phyloP scores from a whole-genome alignment of 495 filamentous ascomycete species.

The Trichocladium antarcticum region DNA sequence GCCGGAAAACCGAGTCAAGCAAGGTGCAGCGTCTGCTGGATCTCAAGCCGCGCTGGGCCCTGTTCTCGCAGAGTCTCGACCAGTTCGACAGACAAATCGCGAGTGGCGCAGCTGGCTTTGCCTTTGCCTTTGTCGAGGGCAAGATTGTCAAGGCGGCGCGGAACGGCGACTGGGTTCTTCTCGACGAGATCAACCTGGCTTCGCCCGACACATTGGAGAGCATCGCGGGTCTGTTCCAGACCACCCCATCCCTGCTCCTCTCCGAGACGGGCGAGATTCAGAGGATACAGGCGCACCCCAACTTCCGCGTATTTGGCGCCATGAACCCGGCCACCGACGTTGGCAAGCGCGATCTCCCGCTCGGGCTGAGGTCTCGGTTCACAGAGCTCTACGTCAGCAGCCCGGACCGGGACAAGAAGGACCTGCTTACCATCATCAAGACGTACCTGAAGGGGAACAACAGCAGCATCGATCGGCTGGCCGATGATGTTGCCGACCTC shows the following conservation, averaged over 20 bases:
- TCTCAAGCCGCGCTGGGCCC: slow-evolving; percentile 65
- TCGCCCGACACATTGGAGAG: slow-evolving; percentile 90
- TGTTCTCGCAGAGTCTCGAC: slow-evolving; percentile 62
- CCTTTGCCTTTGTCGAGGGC: slow-evolving; percentile 91
- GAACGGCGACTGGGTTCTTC: slow-evolving; percentile 91
- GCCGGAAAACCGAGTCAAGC: slow-evolving; percentile 61
- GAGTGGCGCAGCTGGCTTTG: slow-evolving; percentile 68
- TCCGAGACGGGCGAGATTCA: slow-evolving; percentile 88
- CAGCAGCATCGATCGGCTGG: slow-evolving; percentile 51
- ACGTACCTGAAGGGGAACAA: slow-evolving; percentile 67
- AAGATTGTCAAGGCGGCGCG: slow-evolving; percentile 84
- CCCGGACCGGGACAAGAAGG: slow-evolving; percentile 73
- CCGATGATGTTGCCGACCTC: slow-evolving; percentile 66
- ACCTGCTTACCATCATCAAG: slow-evolving; percentile 71
- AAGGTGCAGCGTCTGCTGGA: slow-evolving; percentile 46
- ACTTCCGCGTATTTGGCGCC: slow-evolving; percentile 93
- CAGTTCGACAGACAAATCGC: slow-evolving; percentile 74
- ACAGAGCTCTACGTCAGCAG: slow-evolving; percentile 88
- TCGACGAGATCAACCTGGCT: slow-evolving; percentile 92
- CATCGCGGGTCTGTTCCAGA: slow-evolving; percentile 72
- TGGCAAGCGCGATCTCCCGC: slow-evolving; percentile 85
- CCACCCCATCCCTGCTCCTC: slow-evolving; percentile 70
- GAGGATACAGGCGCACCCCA: slow-evolving; percentile 73
- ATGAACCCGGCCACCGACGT: slow-evolving; percentile 99
- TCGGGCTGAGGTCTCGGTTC: slow-evolving; percentile 56